Percentiles rank a stretch among this genome's conserved stretches.
Evolutionary conservation across 2,329 filamentous ascomycete genomes (phyloP).

Genomic region (Ilyonectria destructans): DNA sequence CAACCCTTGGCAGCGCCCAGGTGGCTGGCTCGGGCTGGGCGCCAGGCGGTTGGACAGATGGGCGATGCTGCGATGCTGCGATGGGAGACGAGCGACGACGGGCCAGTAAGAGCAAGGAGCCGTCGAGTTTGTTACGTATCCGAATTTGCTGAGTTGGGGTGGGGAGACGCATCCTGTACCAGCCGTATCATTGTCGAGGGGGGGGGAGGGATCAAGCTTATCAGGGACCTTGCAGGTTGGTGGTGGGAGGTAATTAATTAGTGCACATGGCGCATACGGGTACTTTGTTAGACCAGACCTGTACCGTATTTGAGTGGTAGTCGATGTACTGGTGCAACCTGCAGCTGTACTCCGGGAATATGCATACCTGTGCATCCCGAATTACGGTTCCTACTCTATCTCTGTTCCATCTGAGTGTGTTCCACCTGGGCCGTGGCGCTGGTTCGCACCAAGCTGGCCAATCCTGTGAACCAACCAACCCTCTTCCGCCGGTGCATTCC

Average conservation of each 20-base stretch:
- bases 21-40: conserved; percentile 34
- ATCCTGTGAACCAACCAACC: not conserved
- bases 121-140: conserved; percentile 54
- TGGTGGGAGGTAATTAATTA: not conserved
- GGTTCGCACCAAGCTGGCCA: not conserved
- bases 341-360: conserved; percentile 1
- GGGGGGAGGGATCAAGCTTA: conserved; percentile 29
- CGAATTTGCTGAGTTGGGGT: conserved; percentile 53
- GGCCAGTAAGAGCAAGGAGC: conserved; percentile 46
- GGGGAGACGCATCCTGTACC: conserved; percentile 16
- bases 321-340: no score
- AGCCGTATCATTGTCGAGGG: conserved; percentile 16
- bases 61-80: conserved; percentile 24
- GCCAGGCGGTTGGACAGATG: conserved; percentile 35
- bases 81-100: conserved; percentile 30
- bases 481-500: not conserved
- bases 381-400: conserved; percentile 1
- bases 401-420: not conserved
- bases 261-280: not conserved
- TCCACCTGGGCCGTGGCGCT: not conserved
- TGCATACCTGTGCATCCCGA: conserved; percentile 7
- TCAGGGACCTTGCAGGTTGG: conserved; percentile 35
- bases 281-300: not conserved
- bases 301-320: not conserved
- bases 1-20: conserved; percentile 31